Evolutionary conservation across 2,329 filamentous ascomycete species (phyloP).

Genomic region (Verticillium tricorpus): DNA sequence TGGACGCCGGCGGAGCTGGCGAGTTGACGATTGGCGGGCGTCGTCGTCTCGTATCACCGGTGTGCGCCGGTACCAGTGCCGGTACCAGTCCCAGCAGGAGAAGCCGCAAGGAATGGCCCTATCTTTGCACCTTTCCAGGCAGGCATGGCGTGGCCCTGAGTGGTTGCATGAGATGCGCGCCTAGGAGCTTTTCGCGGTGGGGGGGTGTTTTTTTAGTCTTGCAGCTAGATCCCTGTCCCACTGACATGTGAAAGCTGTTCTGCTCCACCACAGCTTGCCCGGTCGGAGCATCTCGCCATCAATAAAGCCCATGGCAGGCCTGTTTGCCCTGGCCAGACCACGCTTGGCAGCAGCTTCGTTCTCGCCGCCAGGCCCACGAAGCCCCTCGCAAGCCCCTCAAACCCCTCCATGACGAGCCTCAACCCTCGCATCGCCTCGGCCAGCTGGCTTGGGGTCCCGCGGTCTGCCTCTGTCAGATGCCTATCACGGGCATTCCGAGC

Average conservation of each 20-base stretch:
- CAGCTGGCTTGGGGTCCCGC: not conserved
- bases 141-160: not conserved
- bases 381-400: not conserved
- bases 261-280: not conserved
- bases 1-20: not conserved
- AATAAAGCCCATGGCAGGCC: not conserved
- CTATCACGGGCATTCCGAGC: not conserved
- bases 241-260: slow-evolving; percentile 2
- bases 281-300: not conserved
- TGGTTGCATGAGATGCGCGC: not conserved
- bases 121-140: not conserved
- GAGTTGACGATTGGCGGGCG: not conserved
- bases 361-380: not conserved
- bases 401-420: not conserved
- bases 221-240: not conserved
- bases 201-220: not conserved
- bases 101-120: not conserved
- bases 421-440: not conserved
- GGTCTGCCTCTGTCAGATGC: not conserved
- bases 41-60: not conserved
- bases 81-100: not conserved
- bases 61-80: not conserved
- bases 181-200: not conserved
- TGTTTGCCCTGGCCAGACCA: not conserved
- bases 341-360: not conserved